These are phyloP conservation scores for Leishmania guyanensis DNA, from an alignment of 208 protist species.

Conservation along the genomic window DNA sequence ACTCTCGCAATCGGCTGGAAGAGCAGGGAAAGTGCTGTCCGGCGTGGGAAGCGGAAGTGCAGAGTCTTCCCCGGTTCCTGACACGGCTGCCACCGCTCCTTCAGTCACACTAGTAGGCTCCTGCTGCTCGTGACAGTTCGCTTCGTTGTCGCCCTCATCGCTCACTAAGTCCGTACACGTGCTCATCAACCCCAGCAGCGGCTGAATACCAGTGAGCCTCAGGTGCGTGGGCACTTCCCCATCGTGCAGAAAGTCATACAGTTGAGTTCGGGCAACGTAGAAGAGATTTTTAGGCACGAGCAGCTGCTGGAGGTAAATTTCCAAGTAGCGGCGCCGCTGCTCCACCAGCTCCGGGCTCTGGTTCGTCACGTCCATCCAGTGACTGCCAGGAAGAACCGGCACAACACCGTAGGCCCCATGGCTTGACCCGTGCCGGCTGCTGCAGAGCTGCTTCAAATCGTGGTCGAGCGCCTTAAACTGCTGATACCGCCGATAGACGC, in stretches of 20 bases:
- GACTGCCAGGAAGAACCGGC: constrained; percentile 74
- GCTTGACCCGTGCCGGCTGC: constrained; percentile 27
- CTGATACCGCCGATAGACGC: constrained; percentile 83
- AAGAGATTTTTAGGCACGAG: constrained; percentile 78
- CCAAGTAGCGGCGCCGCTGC: constrained; percentile 67
- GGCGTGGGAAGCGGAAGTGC: background rate
- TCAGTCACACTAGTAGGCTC: background rate
- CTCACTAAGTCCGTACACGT: constrained; percentile 11
- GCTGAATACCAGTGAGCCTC: constrained; percentile 33
- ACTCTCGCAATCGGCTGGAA: background rate
- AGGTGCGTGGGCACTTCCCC: constrained; percentile 64
- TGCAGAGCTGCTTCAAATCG: constrained; percentile 61
- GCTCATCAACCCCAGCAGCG: constrained; percentile 37
- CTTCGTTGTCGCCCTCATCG: constrained; percentile 30
- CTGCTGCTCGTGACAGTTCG: constrained; percentile 6
- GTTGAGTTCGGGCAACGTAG: constrained; percentile 60
- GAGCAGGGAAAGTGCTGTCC: background rate
- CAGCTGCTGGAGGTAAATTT: constrained; percentile 88
- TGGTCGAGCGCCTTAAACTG: constrained; percentile 82
- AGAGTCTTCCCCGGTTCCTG: background rate
- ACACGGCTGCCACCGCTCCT: background rate
- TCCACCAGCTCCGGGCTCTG: constrained; percentile 82
- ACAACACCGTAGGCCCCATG: constrained; percentile 79
- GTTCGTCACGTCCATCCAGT: constrained; percentile 90
- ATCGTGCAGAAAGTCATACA: constrained; percentile 85